Base-by-base conservation (phyloP, 2,329 filamentous ascomycete species). In the Monosporascus ibericus region DNA sequence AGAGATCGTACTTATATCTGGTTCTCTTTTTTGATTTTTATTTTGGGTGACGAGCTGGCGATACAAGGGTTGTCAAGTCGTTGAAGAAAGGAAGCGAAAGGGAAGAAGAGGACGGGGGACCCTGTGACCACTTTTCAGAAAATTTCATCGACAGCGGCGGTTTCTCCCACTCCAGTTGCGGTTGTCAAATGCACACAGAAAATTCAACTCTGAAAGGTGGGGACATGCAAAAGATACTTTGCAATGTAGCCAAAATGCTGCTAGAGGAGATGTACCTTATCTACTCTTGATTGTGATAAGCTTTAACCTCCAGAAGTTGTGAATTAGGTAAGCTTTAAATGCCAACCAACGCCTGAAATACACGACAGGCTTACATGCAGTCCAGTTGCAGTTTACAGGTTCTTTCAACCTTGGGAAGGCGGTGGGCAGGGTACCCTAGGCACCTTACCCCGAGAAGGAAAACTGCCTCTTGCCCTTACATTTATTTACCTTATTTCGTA, bases 1-100 rank as follows among this genome's bases (percentile, higher is more conserved):
- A 53, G 57, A 69, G 72, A 75, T 73, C 77, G 78, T 76, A 79
- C 78, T 79, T 59, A 63, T 61, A 65, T 68, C 70, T 71, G 68
- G 67, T 64, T 69, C 67, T 76, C 77, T 75, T 75, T 75, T 75
- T 73, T 73, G 68, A 68, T 72, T 68, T 70, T 71, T 70, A 71
- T 72, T 72, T 68, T 69, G 70, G 67, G 68, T 60, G 60, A 65
- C 61, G 64, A 68, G 59, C 67, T 72, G 73, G 68, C 67, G 69
- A 75, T 76, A 77, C 75, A 70, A 71, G 71, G 24, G 17, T 71
- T 76, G 73, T 74, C 68, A 68, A 70, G 72, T 73, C 72, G 73
- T 71, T 70, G 68, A 68, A 63, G 61, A 72, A 65, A 63, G 65
- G 63, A 62, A 60, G 65, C 66, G 66, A 67, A 66, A 62, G 68